These are phyloP conservation scores for Phytophthora uliginosa DNA, from an alignment of 352 stramenopile genomes.

Conservation along the genomic window DNA sequence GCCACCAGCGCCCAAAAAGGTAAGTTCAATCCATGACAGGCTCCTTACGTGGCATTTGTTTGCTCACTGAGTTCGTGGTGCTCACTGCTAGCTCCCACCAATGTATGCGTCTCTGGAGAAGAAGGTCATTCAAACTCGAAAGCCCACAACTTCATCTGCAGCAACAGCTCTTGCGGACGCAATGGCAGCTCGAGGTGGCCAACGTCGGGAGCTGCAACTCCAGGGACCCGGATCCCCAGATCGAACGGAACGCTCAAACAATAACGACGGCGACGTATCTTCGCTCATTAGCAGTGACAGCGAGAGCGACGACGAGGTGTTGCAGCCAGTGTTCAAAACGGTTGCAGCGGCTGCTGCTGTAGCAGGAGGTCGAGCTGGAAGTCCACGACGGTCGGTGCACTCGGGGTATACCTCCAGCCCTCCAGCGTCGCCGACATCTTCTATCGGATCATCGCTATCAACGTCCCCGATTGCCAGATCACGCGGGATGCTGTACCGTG, in stretches of 20 bases:
- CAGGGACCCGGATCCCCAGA: slow-evolving; percentile 3
- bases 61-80: not conserved
- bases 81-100: slow-evolving; percentile 17
- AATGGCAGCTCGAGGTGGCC: slow-evolving; percentile 23
- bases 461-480: slow-evolving; percentile 44
- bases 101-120: slow-evolving; percentile 25
- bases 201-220: slow-evolving; percentile 28
- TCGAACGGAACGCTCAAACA: slow-evolving; percentile 15
- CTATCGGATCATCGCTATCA: slow-evolving; percentile 52
- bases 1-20: slow-evolving; percentile 41
- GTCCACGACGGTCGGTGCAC: slow-evolving; percentile 27
- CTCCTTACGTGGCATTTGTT: not conserved
- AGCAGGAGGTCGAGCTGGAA: slow-evolving; percentile 12
- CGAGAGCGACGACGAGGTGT: slow-evolving; percentile 75
- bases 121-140: slow-evolving; percentile 37
- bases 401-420: slow-evolving; percentile 51
- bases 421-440: slow-evolving; percentile 58
- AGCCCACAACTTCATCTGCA: slow-evolving; percentile 28
- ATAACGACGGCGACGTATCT: slow-evolving; percentile 73
- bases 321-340: slow-evolving; percentile 72
- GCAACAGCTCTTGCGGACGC: slow-evolving; percentile 31
- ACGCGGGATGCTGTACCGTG: slow-evolving; percentile 33
- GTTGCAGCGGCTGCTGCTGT: slow-evolving; percentile 18
- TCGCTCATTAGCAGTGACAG: slow-evolving; percentile 85
- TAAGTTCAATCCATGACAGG: not conserved